Base-by-base conservation (phyloP, 305 asterid genomes). In the Plantago coronopus region DNA sequence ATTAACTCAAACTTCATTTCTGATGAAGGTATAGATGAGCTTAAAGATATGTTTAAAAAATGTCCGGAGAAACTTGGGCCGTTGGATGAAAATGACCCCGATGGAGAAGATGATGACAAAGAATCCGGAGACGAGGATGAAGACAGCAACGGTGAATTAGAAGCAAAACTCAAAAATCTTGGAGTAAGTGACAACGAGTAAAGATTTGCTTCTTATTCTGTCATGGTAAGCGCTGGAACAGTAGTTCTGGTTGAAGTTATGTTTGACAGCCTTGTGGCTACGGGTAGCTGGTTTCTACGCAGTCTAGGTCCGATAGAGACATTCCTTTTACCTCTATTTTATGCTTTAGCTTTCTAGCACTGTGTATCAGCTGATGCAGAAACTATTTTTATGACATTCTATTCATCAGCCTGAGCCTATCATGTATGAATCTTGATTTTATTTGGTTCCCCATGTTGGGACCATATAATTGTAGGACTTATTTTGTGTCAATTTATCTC, bases 81-180 rank as follows among this genome's bases (percentile, higher is more conserved):
- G 13, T 73, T 93, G 72, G 99, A 93, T 51, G 99, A 93, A 55
- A 93, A 93, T 62, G 96, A 93, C 68, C 96, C 96, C 0, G 91
- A 89, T 8, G 96, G 94, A 42, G 94, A 71, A 59, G 97, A 86
- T 11, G 97, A 86, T 11, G 86, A 80, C 61, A 76, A 78, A 63
- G 94, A 75, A 56, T 83, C 85, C 5, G 83, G 77, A 53, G 93
- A 81, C 64, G 93, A 76, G 59, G 88, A 67, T 25, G 89, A 74
- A 18, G 89, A 70, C 9, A 71, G 71, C 62, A 84, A 79, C 45
- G 76, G 83, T 67, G 97, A 89, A 56, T 54, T 93, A 66, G 95
- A 73, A 76, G 78, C 79, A 16, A 81, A 76, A 64, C 91, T 93
- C 56, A 74, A 79, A 67, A 93, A 72, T 25, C 96, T 93, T 50